Evolutionary conservation across 106 monocot species (phyloP), one percentile per base, ranked within the genome.

Genomic region (Platanthera guangdongensis): DNA sequence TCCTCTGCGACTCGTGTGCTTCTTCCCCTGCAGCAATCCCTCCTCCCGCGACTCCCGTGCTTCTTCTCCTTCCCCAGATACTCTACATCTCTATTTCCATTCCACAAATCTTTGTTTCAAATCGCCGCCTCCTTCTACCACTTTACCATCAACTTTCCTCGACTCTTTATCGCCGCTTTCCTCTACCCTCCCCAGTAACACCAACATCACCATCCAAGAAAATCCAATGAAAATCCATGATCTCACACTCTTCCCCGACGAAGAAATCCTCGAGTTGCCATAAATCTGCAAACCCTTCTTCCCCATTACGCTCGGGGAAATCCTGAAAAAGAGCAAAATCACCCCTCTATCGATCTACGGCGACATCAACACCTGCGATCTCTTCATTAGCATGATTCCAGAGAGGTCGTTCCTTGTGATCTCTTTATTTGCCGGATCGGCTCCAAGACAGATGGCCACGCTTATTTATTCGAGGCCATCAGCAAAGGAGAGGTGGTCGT

Each of bases 371-470:
- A 64, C 86, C 49, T 7, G 46, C 4, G 80, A 84, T 89, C 47
- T 86, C n/a, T n/a, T n/a, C n/a, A n/a, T n/a, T n/a, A 89, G 71
- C 79, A 86, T 52, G 86, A 89, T 84, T 89, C 83, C 12, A 81
- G 86, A 54, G 79, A 86, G 72, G 82, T 86, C 0, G 73, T 21
- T 25, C 45, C 81, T 2, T 86, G 89, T 6, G 89, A 89, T 67
- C 86, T 89, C 62, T 89, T 86, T 54, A 79, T 89, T 30, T 86
- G 81, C 71, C 84, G 78, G 13, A 39, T 67, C 5, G 85, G 78
- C 28, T 47, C 76, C 14, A 73, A 84, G 57, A 80, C 79, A 68
- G 86, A 89, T 63, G 86, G 81, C 51, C 89, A 89, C 53, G 54
- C 51, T 5, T 80, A 71, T 28, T 51, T 89, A n/a, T 77, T 73